Percentiles rank a stretch among this genome's conserved stretches.
Evolutionary conservation across 371 early-diverging fungal species (phyloP).

Genomic region (Apophysomyces variabilis): DNA sequence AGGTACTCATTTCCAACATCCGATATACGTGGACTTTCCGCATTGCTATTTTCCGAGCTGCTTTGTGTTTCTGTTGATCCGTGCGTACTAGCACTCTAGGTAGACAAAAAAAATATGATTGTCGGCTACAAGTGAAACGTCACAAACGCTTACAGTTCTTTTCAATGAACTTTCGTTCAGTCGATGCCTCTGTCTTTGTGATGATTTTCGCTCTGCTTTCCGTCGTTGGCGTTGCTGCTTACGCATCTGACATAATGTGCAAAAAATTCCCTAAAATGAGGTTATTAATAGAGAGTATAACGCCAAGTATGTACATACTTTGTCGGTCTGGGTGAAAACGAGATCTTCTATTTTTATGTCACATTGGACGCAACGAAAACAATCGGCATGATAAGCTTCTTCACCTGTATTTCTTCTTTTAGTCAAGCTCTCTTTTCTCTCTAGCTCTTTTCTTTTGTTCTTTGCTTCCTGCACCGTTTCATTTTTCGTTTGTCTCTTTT

Average conservation of each 20-base stretch:
- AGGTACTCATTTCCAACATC: background rate
- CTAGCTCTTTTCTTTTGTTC: background rate
- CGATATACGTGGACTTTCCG: background rate
- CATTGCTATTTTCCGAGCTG: background rate
- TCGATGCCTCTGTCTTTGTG: slow-evolving; percentile 17
- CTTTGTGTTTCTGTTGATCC: slow-evolving; percentile 8
- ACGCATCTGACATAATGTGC: slow-evolving; percentile 49
- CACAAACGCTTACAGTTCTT: background rate
- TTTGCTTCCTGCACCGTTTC: background rate
- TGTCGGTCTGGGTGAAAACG: slow-evolving; percentile 82
- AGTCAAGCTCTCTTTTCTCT: background rate
- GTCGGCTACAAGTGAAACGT: slow-evolving; percentile 1
- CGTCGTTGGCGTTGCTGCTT: slow-evolving; percentile 43
- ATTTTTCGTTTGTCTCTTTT: background rate
- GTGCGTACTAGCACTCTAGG: background rate
- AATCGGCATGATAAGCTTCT: slow-evolving; percentile 85
- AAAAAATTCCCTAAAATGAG: slow-evolving; percentile 49
- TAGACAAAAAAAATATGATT: background rate
- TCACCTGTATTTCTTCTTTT: slow-evolving; percentile 54
- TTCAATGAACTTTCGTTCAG: background rate
- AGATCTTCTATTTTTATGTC: slow-evolving; percentile 75
- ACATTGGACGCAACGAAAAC: slow-evolving; percentile 82
- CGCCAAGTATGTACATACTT: slow-evolving; percentile 38
- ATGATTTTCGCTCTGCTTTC: slow-evolving; percentile 38
- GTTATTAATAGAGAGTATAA: slow-evolving; percentile 5